Evolutionary conservation across 495 filamentous ascomycete genomes (phyloP).

Genomic region (Penicillium egyptiacum): DNA sequence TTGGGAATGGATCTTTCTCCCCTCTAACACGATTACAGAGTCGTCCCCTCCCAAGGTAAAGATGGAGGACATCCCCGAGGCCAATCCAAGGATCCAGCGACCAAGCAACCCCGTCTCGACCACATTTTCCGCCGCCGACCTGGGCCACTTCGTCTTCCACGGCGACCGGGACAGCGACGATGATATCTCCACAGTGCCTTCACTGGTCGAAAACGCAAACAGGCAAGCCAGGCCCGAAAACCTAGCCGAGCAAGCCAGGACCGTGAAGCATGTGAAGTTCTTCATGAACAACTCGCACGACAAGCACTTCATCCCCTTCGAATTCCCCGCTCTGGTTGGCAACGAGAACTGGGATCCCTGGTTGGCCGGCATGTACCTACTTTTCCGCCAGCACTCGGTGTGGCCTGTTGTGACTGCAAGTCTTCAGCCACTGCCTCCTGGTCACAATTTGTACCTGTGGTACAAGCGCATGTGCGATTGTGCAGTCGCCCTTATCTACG

Average conservation of each 20-base stretch:
- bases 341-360: slow-evolving; percentile 1
- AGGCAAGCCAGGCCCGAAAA: neutral
- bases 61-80: neutral
- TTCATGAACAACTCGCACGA: slow-evolving; percentile 12
- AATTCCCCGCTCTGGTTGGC: neutral
- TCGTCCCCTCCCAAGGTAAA: neutral
- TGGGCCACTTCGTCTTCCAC: neutral
- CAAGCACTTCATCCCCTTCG: slow-evolving; percentile 15
- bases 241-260: neutral
- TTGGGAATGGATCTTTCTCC: neutral
- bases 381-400: slow-evolving; percentile 17
- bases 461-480: slow-evolving; percentile 13
- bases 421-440: neutral
- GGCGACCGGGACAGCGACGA: neutral
- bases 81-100: neutral
- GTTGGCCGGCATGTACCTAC: neutral
- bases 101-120: neutral
- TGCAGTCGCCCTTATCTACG: slow-evolving; percentile 11
- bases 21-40: slow-evolving; percentile 5
- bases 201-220: neutral
- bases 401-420: slow-evolving; percentile 3
- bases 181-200: neutral
- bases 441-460: slow-evolving; percentile 10
- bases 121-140: neutral
- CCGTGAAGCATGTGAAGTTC: slow-evolving; percentile 6